Base-by-base conservation (phyloP, 306 rosid species). In the Arachis stenosperma region DNA sequence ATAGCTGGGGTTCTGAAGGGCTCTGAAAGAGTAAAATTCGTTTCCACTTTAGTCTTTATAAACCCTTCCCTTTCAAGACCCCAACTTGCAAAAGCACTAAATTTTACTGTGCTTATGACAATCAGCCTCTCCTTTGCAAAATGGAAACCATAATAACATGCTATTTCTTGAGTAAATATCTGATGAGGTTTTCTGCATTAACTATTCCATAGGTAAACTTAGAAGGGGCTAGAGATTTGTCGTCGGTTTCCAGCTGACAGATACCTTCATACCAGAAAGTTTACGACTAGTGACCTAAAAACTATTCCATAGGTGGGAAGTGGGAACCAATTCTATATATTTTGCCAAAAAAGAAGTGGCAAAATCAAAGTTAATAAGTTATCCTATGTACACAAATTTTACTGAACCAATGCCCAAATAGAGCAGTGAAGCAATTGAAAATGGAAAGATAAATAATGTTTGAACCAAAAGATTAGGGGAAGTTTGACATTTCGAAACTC, bases 391-490 rank as follows among this genome's bases (percentile, higher is more conserved):
- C 8, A 65, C 65, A 76, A 66, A 61, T 2, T 67, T 53, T 13
- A 61, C 30, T 4, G 27, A 72, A 13, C 22, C 2, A 56, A 53
- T 30, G 47, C 75, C 64, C 70, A 33, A 61, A 13, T 12, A 37
- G 33, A 48, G 70, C 15, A 70, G 7, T 15, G 36, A 71, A 70
- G 57, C 55, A 65, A 73, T n/a, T 33, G 40, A n/a, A 27, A 64
- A 44, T 15, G 65, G 62, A 72, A 47, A 62, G 53, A 50, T 11
- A 65, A 66, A 73, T 57, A 48, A 65, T 65, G 50, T 3, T 7
- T 43, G 60, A 65, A 53, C 17, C 62, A 43, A 48, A 69, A 62
- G 41, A 9, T 9, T 61, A 0, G 5, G 77, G 78, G 43, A 22
- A 70, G 11, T 7, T 50, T 10, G 15, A 14, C 41, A 47, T 22